Conservation (phyloP, 106 monocot species). For the Dioscorea dumetorum region DNA sequence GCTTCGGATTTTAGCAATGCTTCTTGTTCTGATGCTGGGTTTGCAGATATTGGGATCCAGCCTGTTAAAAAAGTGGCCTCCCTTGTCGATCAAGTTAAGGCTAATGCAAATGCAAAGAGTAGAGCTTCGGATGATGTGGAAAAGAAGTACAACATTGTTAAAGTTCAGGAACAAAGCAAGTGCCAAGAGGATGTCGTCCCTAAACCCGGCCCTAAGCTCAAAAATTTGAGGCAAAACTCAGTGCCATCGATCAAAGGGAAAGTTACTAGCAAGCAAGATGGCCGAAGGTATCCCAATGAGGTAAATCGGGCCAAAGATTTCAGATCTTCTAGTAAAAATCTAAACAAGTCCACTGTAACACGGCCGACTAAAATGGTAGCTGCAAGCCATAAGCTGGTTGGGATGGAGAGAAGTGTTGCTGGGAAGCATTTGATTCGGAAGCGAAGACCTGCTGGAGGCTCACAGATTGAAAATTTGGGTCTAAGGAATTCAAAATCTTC, state of each 20-base stretch:
- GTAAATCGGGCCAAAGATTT: constrained; percentile 12
- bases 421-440: constrained; percentile 29
- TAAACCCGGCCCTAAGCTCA: constrained; percentile 9
- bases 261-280: constrained; percentile 11
- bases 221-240: constrained; percentile 17
- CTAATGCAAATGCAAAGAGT: constrained; percentile 20
- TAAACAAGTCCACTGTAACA: constrained; percentile 6
- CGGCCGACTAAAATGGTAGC: constrained; percentile 7
- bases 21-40: constrained; percentile 7
- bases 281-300: constrained; percentile 10
- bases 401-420: constrained; percentile 9
- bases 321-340: constrained; percentile 20
- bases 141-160: constrained; percentile 16
- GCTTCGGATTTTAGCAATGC: constrained; percentile 10
- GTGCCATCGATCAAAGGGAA: constrained; percentile 9
- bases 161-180: constrained; percentile 15
- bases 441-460: constrained; percentile 23
- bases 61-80: not conserved
- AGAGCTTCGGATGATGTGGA: constrained; percentile 11
- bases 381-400: constrained; percentile 4
- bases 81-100: constrained; percentile 14
- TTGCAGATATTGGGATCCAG: not conserved
- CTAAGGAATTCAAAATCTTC: constrained; percentile 5
- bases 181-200: not conserved
- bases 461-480: constrained; percentile 9